A percentile compares a stretch with the other conserved stretches of the same genome.
These are phyloP conservation scores for Silene conica DNA, from an alignment of 148 eudicot genomes.

Conservation along the genomic window DNA sequence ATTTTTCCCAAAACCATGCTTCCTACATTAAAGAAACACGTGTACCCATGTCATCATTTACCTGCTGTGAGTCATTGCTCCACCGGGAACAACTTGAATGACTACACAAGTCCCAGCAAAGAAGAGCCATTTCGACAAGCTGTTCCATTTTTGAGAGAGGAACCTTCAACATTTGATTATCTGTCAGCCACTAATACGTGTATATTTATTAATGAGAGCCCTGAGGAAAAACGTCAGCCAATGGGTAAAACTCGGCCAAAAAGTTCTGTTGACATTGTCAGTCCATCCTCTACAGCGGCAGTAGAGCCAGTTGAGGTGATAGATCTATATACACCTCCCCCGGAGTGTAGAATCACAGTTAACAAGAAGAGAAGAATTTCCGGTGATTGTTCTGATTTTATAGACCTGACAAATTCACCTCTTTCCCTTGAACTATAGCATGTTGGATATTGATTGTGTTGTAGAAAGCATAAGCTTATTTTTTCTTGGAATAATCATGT, in stretches of 20 bases:
- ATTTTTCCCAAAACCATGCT: not conserved
- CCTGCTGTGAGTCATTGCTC: not conserved
- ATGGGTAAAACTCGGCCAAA: not conserved
- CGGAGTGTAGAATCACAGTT: constrained; percentile 32
- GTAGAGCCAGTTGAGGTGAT: constrained; percentile 45
- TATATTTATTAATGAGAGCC: constrained; percentile 23
- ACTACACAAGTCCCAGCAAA: not conserved
- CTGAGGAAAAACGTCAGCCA: constrained; percentile 16
- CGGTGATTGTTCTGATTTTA: constrained; percentile 37
- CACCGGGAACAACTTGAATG: not conserved
- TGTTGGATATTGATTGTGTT: not conserved
- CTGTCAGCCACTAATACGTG: constrained; percentile 8
- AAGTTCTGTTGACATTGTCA: not conserved
- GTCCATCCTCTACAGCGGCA: constrained; percentile 11
- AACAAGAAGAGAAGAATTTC: constrained; percentile 48
- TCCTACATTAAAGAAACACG: constrained; percentile 14
- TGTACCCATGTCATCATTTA: not conserved
- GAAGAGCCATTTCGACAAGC: constrained; percentile 7
- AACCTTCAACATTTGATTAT: constrained; percentile 7
- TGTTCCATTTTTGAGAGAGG: not conserved
- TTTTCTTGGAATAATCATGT: too few species aligned
- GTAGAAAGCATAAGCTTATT: not conserved
- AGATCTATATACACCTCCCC: constrained; percentile 73
- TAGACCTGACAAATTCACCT: constrained; percentile 73
- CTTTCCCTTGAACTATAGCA: constrained; percentile 40